Conservation (phyloP, 495 filamentous ascomycete genomes). For the Penicillium ucsense region DNA sequence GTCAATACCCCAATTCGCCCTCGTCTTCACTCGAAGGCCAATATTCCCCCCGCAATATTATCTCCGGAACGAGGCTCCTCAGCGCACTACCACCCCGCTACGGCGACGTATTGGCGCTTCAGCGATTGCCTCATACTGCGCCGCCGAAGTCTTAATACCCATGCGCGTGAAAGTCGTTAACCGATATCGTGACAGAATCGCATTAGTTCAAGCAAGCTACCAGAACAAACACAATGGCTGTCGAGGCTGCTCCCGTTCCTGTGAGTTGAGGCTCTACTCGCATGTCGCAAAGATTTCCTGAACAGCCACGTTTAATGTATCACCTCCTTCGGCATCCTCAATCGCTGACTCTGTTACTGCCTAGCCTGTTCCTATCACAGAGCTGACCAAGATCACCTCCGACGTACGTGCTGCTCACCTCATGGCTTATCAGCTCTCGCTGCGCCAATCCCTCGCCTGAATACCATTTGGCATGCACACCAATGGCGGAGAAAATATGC, state of each 20-base stretch:
- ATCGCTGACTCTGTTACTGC: not conserved
- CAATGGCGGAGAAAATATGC: not conserved
- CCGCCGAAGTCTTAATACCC: not conserved
- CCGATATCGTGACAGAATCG: too few species aligned
- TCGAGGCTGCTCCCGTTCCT: slow-evolving; percentile 23
- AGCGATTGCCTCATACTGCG: not conserved
- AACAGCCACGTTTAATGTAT: not conserved
- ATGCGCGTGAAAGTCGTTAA: not conserved
- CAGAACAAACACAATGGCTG: slow-evolving; percentile 23
- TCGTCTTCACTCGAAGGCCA: not conserved
- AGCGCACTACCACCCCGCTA: not conserved
- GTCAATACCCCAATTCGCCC: not conserved
- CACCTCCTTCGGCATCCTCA: not conserved
- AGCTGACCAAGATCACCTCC: slow-evolving; percentile 73
- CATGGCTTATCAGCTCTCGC: not conserved
- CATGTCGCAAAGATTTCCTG: not conserved
- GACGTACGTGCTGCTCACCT: slow-evolving; percentile 49
- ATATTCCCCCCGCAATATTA: slow-evolving; percentile 1
- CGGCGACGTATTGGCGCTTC: not conserved
- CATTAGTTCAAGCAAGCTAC: not conserved
- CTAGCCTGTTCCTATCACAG: slow-evolving; percentile 67
- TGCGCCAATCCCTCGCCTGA: not conserved
- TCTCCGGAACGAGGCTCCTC: not conserved
- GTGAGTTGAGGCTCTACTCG: slow-evolving; percentile 15
- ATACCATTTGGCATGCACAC: not conserved